Evolutionary conservation across 345 rosid genomes (phyloP).

Genomic region (Corchorus olitorius): DNA sequence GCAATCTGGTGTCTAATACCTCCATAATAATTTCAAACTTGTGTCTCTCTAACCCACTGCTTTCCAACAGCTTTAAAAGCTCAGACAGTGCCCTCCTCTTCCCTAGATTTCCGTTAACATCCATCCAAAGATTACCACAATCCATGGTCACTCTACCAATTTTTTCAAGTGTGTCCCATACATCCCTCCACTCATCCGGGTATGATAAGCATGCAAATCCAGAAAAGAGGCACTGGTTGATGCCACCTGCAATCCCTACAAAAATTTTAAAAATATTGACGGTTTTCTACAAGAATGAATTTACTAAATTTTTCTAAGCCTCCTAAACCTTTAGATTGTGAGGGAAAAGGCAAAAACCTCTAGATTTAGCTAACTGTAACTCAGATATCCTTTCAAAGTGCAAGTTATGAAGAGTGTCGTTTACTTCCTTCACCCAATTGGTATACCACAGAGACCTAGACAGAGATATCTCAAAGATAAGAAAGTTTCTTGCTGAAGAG

Average conservation of each 20-base stretch:
- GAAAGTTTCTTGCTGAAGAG: conserved; percentile 12
- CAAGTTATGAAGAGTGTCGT: conserved; percentile 35
- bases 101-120: conserved; percentile 46
- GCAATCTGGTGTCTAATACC: conserved; percentile 38
- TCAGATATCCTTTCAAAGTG: conserved; percentile 36
- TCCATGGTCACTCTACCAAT: conserved; percentile 46
- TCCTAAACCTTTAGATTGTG: no score
- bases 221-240: conserved; percentile 23
- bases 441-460: conserved; percentile 62
- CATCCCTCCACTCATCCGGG: conserved; percentile 51
- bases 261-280: conserved; percentile 15
- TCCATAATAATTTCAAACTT: conserved; percentile 61
- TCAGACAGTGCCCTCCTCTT: conserved; percentile 75
- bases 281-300: neutral
- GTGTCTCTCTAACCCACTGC: conserved; percentile 76
- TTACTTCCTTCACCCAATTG: conserved; percentile 53
- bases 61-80: conserved; percentile 73
- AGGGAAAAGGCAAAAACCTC: conserved; percentile 43
- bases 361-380: conserved; percentile 31
- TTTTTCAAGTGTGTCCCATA: conserved; percentile 55
- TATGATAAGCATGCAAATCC: conserved; percentile 34
- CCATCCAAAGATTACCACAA: conserved; percentile 74
- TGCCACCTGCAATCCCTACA: conserved; percentile 40
- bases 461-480: conserved; percentile 21
- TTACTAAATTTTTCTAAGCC: no score